phyloP scores from a whole-genome alignment of 495 filamentous ascomycete genomes.

The Lasiosphaeriaceae sp. region DNA sequence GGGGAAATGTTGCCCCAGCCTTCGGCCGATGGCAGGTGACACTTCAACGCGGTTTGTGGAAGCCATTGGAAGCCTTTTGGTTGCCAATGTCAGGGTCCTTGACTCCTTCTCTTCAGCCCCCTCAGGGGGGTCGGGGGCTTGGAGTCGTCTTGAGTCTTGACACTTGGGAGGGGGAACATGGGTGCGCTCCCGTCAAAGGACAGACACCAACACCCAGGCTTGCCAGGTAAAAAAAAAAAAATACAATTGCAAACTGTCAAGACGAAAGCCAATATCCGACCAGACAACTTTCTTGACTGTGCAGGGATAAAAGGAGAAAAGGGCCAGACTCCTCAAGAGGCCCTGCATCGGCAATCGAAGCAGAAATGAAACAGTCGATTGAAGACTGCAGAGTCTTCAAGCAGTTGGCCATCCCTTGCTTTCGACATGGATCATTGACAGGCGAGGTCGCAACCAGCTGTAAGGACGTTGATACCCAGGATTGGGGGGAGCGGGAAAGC shows the following conservation, averaged over 20 bases:
- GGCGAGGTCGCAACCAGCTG: neutral
- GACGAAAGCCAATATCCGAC: no score
- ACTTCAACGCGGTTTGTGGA: neutral
- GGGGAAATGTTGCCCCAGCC: neutral
- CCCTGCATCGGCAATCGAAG: neutral
- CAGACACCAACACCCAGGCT: no score
- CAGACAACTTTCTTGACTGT: no score
- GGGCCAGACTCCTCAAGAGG: no score
- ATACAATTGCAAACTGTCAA: no score
- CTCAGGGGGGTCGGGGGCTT: no score
- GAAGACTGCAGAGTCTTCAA: neutral
- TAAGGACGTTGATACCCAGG: neutral
- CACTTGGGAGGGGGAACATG: neutral
- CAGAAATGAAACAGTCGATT: neutral
- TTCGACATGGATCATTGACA: neutral
- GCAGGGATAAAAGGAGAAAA: no score
- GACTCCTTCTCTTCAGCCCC: neutral
- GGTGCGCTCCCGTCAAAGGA: neutral
- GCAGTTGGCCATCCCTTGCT: neutral
- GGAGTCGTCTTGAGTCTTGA: no score
- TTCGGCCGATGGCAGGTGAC: neutral
- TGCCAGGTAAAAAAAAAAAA: no score
- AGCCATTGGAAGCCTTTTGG: neutral
- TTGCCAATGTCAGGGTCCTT: neutral
- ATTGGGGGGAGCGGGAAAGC: neutral